These are phyloP conservation scores for Chlorella sp. DNA, from an alignment of 139 green algal species.

Conservation along the genomic window DNA sequence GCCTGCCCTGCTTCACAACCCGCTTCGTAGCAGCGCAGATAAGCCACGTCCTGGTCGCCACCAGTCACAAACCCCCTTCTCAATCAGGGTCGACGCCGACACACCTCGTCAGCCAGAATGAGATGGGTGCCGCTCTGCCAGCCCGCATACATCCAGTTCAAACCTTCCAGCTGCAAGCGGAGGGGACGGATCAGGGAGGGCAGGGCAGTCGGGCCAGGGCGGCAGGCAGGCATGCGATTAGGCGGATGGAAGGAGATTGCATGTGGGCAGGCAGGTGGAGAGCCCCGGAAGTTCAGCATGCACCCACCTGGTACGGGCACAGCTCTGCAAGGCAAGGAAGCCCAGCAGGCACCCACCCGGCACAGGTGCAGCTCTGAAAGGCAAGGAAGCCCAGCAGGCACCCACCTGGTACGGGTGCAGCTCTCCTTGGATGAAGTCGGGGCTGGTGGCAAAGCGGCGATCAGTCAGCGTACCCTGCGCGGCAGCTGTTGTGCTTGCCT, in stretches of 20 bases:
- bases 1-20: not conserved
- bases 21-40: too few species aligned
- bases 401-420: constrained; percentile 32
- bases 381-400: too few species aligned
- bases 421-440: not conserved
- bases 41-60: too few species aligned
- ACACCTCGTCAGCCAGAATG: constrained; percentile 22
- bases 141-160: constrained; percentile 29
- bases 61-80: not conserved
- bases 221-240: not conserved
- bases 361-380: constrained; percentile 23
- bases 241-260: not conserved
- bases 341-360: not conserved
- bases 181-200: not conserved
- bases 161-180: constrained; percentile 17
- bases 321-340: not conserved
- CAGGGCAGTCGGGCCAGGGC: not conserved
- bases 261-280: too few species aligned
- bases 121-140: constrained; percentile 2
- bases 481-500: not conserved
- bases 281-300: too few species aligned
- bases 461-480: not conserved
- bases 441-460: constrained; percentile 10
- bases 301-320: constrained; percentile 18
- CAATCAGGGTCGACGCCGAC: not conserved